Evolutionary conservation across 2,329 filamentous ascomycete species (phyloP).

Genomic region (Aureobasidium zeae): DNA sequence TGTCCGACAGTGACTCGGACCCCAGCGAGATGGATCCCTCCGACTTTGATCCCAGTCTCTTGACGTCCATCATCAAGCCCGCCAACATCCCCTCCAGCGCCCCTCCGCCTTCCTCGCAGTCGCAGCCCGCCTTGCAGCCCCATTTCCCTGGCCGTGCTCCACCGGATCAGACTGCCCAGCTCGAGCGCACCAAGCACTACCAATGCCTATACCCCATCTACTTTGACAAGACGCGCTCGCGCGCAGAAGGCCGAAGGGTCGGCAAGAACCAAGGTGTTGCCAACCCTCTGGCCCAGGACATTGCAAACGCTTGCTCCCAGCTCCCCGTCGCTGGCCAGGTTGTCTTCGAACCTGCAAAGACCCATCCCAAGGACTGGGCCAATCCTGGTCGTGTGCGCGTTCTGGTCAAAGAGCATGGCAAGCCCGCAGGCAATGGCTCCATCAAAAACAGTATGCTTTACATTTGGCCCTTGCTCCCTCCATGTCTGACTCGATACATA

Average conservation of each 20-base stretch:
- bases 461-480: background rate
- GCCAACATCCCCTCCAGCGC: slow-evolving; percentile 17
- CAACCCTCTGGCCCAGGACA: slow-evolving; percentile 81
- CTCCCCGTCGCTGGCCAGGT: slow-evolving; percentile 54
- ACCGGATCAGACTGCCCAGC: slow-evolving; percentile 36
- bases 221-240: slow-evolving; percentile 69
- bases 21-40: slow-evolving; percentile 72
- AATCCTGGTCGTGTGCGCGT: slow-evolving; percentile 89
- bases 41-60: slow-evolving; percentile 33
- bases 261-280: slow-evolving; percentile 59
- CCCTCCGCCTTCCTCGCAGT: slow-evolving; percentile 26
- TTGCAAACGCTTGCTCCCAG: slow-evolving; percentile 71
- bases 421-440: slow-evolving; percentile 36
- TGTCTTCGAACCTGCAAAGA: slow-evolving; percentile 82
- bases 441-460: slow-evolving; percentile 54
- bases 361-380: slow-evolving; percentile 93
- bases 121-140: slow-evolving; percentile 24
- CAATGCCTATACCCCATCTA: slow-evolving; percentile 93
- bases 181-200: slow-evolving; percentile 59
- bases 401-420: slow-evolving; percentile 55
- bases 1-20: slow-evolving; percentile 73
- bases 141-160: slow-evolving; percentile 14
- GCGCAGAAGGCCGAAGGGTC: slow-evolving; percentile 75
- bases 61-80: slow-evolving; percentile 20
- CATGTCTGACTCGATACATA: slow-evolving; percentile 32